These are phyloP conservation scores for Corinectria fuckeliana DNA, from an alignment of 2,329 filamentous ascomycete species.

Conservation along the genomic window DNA sequence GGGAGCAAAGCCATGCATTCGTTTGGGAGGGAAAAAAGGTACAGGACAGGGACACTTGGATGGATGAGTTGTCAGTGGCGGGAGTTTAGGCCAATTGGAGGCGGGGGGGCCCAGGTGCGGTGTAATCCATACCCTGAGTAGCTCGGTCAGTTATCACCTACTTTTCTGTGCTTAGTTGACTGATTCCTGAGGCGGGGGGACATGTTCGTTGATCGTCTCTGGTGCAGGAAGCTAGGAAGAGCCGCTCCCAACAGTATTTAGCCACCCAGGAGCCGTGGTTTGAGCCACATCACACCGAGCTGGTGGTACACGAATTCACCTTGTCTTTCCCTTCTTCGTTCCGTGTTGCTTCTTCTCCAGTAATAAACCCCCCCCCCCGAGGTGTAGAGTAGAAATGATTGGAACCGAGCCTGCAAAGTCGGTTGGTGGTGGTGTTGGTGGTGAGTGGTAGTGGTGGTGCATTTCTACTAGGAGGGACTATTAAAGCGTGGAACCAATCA, in stretches of 20 bases:
- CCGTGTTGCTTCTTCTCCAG: neutral
- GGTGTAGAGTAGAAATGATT: constrained; percentile 6
- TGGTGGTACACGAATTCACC: constrained; percentile 14
- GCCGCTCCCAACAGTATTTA: neutral
- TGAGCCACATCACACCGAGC: constrained; percentile 20
- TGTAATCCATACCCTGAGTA: neutral
- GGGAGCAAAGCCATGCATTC: neutral
- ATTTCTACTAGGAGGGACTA: neutral
- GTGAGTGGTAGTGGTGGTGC: constrained; percentile 7
- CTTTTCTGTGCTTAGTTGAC: neutral
- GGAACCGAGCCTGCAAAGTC: neutral
- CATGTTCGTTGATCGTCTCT: neutral
- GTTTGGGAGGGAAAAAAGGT: constrained; percentile 3
- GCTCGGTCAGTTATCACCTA: constrained; percentile 4
- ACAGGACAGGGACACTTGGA: neutral
- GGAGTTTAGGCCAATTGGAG: constrained; percentile 13
- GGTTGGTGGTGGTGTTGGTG: neutral
- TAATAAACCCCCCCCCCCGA: neutral
- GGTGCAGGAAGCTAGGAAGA: neutral
- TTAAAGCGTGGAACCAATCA: constrained; percentile 24
- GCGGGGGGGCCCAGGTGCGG: neutral
- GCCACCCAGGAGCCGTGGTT: constrained; percentile 6
- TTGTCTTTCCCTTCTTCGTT: neutral
- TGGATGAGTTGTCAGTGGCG: constrained; percentile 3
- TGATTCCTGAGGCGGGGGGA: neutral